These are phyloP conservation scores for Penicillium sp. DNA, from an alignment of 2,329 filamentous ascomycete genomes.

Conservation along the genomic window DNA sequence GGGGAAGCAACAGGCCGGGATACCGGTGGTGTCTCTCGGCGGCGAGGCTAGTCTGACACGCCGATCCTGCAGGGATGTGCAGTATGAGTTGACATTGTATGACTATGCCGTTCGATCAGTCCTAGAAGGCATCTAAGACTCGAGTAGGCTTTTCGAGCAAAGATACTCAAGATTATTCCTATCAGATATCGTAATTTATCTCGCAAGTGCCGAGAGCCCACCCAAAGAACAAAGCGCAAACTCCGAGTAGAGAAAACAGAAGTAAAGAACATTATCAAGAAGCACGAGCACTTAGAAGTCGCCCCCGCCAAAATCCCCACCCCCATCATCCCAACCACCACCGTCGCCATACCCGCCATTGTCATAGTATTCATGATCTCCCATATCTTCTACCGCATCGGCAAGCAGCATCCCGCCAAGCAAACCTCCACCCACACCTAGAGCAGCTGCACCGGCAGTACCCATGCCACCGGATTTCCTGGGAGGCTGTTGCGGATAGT, in stretches of 20 bases:
- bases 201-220: not conserved
- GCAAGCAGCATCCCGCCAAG: constrained; percentile 70
- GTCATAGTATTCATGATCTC: constrained; percentile 49
- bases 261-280: not conserved
- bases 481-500: constrained; percentile 40
- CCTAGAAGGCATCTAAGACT: not conserved
- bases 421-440: constrained; percentile 76
- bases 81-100: not conserved
- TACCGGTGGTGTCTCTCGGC: constrained; percentile 21
- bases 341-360: constrained; percentile 23
- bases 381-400: constrained; percentile 61
- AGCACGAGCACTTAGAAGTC: constrained; percentile 18
- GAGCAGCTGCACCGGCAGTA: constrained; percentile 65
- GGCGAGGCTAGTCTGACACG: constrained; percentile 25
- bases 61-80: not conserved
- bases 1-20: constrained; percentile 28
- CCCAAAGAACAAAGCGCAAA: not conserved
- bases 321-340: constrained; percentile 26
- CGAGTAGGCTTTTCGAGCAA: not conserved
- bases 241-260: not conserved
- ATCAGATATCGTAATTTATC: not conserved
- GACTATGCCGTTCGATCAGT: too few species aligned
- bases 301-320: constrained; percentile 28
- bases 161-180: not conserved
- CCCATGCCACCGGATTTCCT: constrained; percentile 55